These are phyloP conservation scores for Eremothecium cymbalariae DNA, from an alignment of 1,139 yeast genomes.

Conservation along the genomic window DNA sequence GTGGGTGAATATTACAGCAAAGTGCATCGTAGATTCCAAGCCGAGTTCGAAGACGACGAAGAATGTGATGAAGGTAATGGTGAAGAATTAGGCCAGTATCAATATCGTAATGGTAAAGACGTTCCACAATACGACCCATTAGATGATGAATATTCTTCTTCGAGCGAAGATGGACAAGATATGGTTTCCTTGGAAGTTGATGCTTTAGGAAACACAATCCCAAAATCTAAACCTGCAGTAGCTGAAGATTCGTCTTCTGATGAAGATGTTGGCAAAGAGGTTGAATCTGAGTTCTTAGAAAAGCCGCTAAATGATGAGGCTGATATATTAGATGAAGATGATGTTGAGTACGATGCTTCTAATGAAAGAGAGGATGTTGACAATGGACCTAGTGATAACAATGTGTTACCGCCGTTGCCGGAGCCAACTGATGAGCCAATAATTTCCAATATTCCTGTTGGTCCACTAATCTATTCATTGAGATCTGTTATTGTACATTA, in stretches of 20 bases:
- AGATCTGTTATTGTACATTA: constrained; percentile 85
- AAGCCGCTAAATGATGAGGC: constrained; percentile 13
- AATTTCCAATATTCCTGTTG: constrained; percentile 28
- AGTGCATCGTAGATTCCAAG: constrained; percentile 27
- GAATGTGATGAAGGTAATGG: constrained; percentile 21
- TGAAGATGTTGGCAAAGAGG: constrained; percentile 6
- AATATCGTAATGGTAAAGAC: constrained; percentile 10
- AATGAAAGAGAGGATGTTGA: constrained; percentile 17
- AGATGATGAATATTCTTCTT: constrained; percentile 19
- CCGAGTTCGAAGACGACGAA: constrained; percentile 30
- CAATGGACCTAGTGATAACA: constrained; percentile 10
- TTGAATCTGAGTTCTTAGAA: constrained; percentile 3
- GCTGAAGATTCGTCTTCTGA: constrained; percentile 4
- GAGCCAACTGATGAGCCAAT: constrained; percentile 15
- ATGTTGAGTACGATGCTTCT: constrained; percentile 10
- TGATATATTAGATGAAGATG: constrained; percentile 7
- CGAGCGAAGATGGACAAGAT: constrained; percentile 26
- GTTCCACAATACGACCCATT: constrained; percentile 27
- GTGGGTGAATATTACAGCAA: constrained; percentile 28
- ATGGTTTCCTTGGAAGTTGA: constrained; percentile 23
- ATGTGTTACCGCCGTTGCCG: constrained; percentile 9
- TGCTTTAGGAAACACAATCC: constrained; percentile 27
- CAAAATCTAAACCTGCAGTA: constrained; percentile 12
- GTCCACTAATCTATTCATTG: constrained; percentile 52
- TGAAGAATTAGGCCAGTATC: constrained; percentile 4